Base-by-base conservation (phyloP, 495 filamentous ascomycete species). In the Hypoxylon fragiforme region DNA sequence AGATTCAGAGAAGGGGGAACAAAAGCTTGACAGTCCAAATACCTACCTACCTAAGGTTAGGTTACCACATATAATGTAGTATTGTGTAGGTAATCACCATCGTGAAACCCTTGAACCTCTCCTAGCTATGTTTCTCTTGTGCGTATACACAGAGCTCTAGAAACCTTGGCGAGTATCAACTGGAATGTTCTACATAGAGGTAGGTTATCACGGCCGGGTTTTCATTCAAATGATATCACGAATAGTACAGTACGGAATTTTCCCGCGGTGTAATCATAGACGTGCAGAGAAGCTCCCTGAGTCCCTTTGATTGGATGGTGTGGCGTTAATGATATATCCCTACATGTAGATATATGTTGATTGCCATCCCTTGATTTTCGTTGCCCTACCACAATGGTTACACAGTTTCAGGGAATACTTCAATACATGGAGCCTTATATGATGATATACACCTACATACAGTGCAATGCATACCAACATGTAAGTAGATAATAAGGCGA, bases 31-130 rank as follows among this genome's bases (percentile, higher is more conserved):
- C n/a, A n/a, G n/a, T n/a, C n/a, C n/a, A n/a, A n/a, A n/a, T n/a
- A n/a, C n/a, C n/a, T n/a, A n/a, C n/a, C n/a, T n/a, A n/a, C n/a
- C n/a, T n/a, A n/a, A n/a, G n/a, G n/a, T n/a, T n/a, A n/a, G n/a
- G n/a, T n/a, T n/a, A n/a, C n/a, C n/a, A n/a, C n/a, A n/a, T n/a
- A n/a, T n/a, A n/a, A n/a, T n/a, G n/a, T n/a, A n/a, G n/a, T n/a
- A n/a, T n/a, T n/a, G n/a, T n/a, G n/a, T 31, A 44, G 24, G 24
- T 9, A 28, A 28, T 28, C 18, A 28, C 48, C 54, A 47, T 47
- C 26, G 54, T 57, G 54, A 31, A 51, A 57, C 49, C 21, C n/a
- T 60, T 43, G 22, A 53, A 60, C 46, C 49, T 49, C 57, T 39
- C 38, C 44, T 43, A 49, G 40, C 20, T 36, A 26, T 28, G 24